Evolutionary conservation across 768 basidiomycete species (phyloP).

Genomic region (Termitomyces heimii): DNA sequence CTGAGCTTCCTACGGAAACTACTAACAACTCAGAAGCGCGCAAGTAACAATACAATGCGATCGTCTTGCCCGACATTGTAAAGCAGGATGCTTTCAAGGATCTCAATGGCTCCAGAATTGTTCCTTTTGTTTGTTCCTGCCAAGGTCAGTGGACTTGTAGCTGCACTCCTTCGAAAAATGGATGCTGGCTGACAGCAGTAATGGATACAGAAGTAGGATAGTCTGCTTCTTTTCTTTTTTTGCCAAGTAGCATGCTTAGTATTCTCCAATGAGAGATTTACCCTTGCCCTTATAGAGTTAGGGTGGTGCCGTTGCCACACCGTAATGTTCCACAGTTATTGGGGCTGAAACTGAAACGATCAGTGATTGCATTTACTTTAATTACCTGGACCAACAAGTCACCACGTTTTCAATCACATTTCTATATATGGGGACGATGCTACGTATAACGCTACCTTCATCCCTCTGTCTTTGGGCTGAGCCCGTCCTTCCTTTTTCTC

Average conservation of each 20-base stretch:
- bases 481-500: background rate
- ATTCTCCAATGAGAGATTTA: too few species aligned
- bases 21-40: too few species aligned
- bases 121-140: too few species aligned
- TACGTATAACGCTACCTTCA: background rate
- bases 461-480: background rate
- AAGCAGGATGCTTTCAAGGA: too few species aligned
- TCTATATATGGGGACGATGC: background rate
- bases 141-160: too few species aligned
- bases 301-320: background rate
- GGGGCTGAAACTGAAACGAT: background rate
- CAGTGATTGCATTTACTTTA: background rate
- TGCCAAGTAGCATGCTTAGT: background rate
- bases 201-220: background rate
- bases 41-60: too few species aligned
- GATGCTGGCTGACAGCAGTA: background rate
- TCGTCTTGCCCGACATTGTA: too few species aligned
- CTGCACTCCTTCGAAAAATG: background rate
- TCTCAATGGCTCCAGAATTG: too few species aligned
- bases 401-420: background rate
- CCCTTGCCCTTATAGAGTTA: background rate
- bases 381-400: background rate
- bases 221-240: background rate
- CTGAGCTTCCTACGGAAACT: too few species aligned
- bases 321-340: background rate